Evolutionary conservation across 2,329 filamentous ascomycete species (phyloP).

Genomic region (Venturia effusa): DNA sequence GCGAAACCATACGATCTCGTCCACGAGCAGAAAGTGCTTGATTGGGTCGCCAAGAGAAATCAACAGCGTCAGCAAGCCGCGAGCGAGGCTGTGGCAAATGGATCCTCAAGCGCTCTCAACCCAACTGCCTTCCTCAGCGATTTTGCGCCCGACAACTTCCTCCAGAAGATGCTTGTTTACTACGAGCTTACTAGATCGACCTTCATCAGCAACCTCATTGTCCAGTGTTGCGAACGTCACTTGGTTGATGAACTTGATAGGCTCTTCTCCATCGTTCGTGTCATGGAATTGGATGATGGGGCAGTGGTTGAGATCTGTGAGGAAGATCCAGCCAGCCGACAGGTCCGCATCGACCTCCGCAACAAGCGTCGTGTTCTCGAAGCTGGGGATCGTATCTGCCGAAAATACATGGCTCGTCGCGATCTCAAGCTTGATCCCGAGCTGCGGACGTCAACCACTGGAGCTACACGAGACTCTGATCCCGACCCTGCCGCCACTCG

Average conservation of each 20-base stretch:
- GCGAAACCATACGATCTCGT: constrained; percentile 10
- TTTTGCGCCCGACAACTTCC: constrained; percentile 9
- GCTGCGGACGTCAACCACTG: background rate
- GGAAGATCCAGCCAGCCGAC: constrained; percentile 3
- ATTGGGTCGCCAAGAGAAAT: constrained; percentile 5
- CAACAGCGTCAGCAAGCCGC: constrained; percentile 2
- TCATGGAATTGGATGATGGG: constrained; percentile 7
- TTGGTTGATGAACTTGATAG: constrained; percentile 11
- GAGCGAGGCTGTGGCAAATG: background rate
- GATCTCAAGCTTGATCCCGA: constrained; percentile 6
- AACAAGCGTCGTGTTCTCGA: constrained; percentile 9
- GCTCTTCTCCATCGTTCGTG: constrained; percentile 8
- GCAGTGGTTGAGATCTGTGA: constrained; percentile 8
- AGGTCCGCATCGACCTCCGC: constrained; percentile 3
- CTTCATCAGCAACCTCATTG: constrained; percentile 12
- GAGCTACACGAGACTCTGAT: background rate
- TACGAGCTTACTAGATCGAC: constrained; percentile 10
- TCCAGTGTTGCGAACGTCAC: constrained; percentile 13
- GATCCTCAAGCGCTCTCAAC: constrained; percentile 3
- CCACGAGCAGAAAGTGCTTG: constrained; percentile 4
- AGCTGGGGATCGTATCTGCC: constrained; percentile 10
- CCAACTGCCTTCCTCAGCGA: constrained; percentile 3
- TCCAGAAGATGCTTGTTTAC: constrained; percentile 11
- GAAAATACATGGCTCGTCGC: constrained; percentile 8
- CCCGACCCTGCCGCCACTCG: background rate